A percentile compares a stretch with the other conserved stretches of the same genome.
Evolutionary conservation across 768 basidiomycete species (phyloP).

Genomic region (Russula compacta): DNA sequence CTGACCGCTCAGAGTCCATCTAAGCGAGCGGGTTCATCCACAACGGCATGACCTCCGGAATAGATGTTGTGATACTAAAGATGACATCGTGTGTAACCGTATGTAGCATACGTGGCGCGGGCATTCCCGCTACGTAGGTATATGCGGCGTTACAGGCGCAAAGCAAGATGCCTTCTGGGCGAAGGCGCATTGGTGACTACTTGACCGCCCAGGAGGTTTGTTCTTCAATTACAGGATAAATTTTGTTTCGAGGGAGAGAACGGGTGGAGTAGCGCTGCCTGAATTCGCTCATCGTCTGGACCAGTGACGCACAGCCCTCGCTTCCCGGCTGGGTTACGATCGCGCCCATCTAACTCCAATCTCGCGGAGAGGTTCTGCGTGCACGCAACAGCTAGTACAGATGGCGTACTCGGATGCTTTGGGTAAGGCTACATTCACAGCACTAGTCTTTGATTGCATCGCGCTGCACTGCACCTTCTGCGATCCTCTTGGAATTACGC

Average conservation of each 20-base stretch:
- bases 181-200: not conserved
- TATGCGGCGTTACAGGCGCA: not conserved
- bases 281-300: not conserved
- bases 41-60: not conserved
- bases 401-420: not conserved
- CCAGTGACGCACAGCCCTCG: not conserved
- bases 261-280: not conserved
- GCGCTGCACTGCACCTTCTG: no score
- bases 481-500: no score
- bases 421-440: not conserved
- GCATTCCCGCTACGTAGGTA: not conserved
- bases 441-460: not conserved
- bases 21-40: not conserved
- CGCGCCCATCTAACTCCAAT: not conserved
- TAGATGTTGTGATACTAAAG: not conserved
- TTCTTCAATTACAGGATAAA: not conserved
- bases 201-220: not conserved
- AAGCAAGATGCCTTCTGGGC: not conserved
- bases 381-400: not conserved
- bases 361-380: not conserved
- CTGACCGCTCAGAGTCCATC: not conserved
- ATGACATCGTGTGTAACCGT: not conserved
- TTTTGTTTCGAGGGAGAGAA: not conserved
- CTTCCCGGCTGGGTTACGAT: not conserved
- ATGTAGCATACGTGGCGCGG: not conserved